Evolutionary conservation across 768 basidiomycete genomes (phyloP).

Genomic region (Astraeus odoratus): DNA sequence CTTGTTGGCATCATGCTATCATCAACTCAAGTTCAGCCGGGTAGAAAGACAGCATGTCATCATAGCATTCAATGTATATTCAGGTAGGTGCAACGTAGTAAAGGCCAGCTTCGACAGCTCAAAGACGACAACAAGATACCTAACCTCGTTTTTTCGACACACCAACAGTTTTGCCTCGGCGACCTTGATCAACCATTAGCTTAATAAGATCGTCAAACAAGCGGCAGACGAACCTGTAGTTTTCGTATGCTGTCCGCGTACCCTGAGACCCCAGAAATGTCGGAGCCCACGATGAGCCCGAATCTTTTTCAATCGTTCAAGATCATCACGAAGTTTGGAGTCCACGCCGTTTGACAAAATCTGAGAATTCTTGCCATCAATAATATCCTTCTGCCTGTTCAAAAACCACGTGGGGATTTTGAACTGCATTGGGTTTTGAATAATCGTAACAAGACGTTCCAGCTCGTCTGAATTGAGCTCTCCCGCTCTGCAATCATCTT

Average conservation of each 20-base stretch:
- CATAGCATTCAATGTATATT: not conserved
- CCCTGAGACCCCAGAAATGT: conserved; percentile 92
- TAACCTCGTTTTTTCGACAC: conserved; percentile 86
- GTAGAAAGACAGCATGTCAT: no score
- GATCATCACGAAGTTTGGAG: conserved; percentile 96
- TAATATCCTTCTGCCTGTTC: conserved; percentile 97
- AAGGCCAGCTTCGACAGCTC: no score
- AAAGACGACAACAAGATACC: conserved; percentile 10
- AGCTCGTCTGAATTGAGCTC: conserved; percentile 99
- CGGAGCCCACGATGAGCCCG: conserved; percentile 90
- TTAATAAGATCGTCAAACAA: not conserved
- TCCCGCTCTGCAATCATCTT: conserved; percentile 62
- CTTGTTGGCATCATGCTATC: no score
- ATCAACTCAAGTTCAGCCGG: no score
- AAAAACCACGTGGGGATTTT: conserved; percentile 99
- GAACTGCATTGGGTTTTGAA: conserved; percentile 99
- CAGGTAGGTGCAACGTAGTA: no score
- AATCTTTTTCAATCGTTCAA: conserved; percentile 99
- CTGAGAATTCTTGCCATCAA: conserved; percentile 95
- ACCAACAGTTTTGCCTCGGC: conserved; percentile 94
- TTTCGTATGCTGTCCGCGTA: conserved; percentile 98
- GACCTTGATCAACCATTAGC: conserved; percentile 43
- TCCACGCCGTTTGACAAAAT: conserved; percentile 95
- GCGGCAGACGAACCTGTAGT: conserved; percentile 66
- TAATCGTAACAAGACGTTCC: conserved; percentile 97